Percentiles rank a stretch among this genome's conserved stretches.
These are phyloP conservation scores for Bryoerythrophyllum caledonicum DNA, from an alignment of 225 moss, liverwort and hornwort genomes.

Conservation along the genomic window DNA sequence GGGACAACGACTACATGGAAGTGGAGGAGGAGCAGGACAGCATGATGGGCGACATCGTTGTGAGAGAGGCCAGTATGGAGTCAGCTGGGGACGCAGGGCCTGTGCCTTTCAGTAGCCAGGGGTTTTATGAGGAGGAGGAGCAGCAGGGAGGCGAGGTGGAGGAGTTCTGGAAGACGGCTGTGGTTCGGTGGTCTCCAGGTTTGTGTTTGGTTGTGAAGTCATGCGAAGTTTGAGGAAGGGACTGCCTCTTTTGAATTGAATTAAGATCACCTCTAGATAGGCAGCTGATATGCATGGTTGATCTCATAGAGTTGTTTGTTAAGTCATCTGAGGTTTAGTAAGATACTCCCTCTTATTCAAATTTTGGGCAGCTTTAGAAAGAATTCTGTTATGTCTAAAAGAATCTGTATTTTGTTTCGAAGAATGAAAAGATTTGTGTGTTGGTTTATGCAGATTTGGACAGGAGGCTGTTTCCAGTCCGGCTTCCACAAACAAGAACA, in stretches of 20 bases:
- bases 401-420: neutral
- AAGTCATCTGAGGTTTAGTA: too few species aligned
- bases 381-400: neutral
- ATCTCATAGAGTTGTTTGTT: too few species aligned
- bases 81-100: slow-evolving; percentile 32
- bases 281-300: too few species aligned
- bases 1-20: slow-evolving; percentile 73
- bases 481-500: slow-evolving; percentile 53
- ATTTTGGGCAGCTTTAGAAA: too few species aligned
- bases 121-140: slow-evolving; percentile 76
- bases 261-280: too few species aligned
- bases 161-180: slow-evolving; percentile 60
- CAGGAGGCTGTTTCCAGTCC: slow-evolving; percentile 76
- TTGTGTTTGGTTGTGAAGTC: neutral
- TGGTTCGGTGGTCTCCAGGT: slow-evolving; percentile 70
- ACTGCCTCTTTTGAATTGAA: too few species aligned
- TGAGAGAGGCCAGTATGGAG: slow-evolving; percentile 29
- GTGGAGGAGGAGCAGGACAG: slow-evolving; percentile 27
- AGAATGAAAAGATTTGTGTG: neutral
- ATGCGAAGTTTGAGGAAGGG: too few species aligned
- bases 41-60: slow-evolving; percentile 15
- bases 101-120: slow-evolving; percentile 42
- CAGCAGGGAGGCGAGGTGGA: slow-evolving; percentile 64
- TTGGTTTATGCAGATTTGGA: slow-evolving; percentile 63
- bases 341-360: too few species aligned